These are phyloP conservation scores for Pouteria campechiana DNA, from an alignment of 179 eudicot species.

Conservation along the genomic window DNA sequence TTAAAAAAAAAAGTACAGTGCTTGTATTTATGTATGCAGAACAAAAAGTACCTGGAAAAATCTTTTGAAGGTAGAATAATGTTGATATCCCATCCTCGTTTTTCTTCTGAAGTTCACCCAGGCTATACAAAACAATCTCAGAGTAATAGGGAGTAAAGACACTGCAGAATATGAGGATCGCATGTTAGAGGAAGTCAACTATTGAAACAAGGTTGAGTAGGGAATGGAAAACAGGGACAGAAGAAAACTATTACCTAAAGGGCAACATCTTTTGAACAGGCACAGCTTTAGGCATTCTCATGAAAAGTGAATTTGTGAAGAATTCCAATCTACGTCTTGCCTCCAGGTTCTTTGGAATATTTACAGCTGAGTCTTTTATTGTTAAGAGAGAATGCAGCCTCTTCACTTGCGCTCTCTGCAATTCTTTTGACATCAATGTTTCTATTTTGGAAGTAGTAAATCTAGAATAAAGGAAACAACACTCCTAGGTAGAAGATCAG, in stretches of 20 bases:
- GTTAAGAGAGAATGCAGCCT: slow-evolving; percentile 79
- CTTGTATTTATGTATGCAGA: no score
- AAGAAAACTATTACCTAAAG: slow-evolving; percentile 44
- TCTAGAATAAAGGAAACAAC: not conserved
- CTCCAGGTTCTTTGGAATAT: slow-evolving; percentile 80
- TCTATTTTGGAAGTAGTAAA: not conserved
- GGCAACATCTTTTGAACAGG: slow-evolving; percentile 90
- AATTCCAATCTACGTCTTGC: slow-evolving; percentile 80
- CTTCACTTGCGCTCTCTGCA: slow-evolving; percentile 72
- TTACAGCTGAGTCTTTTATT: slow-evolving; percentile 84
- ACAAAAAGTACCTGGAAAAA: slow-evolving; percentile 70
- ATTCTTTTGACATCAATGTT: slow-evolving; percentile 1
- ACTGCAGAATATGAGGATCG: slow-evolving; percentile 33
- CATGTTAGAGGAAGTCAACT: no score
- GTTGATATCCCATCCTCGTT: slow-evolving; percentile 97
- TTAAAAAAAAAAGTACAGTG: no score
- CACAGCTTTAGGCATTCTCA: slow-evolving; percentile 74
- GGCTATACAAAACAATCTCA: slow-evolving; percentile 83
- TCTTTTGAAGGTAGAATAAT: slow-evolving; percentile 94
- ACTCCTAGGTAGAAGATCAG: not conserved
- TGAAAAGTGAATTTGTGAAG: slow-evolving; percentile 92
- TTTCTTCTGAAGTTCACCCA: slow-evolving; percentile 67
- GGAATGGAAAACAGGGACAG: not conserved
- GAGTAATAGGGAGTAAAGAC: slow-evolving; percentile 96
- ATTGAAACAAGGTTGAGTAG: not conserved